Conservation (phyloP, 306 rosid species). For the Acacia crassicarpa region DNA sequence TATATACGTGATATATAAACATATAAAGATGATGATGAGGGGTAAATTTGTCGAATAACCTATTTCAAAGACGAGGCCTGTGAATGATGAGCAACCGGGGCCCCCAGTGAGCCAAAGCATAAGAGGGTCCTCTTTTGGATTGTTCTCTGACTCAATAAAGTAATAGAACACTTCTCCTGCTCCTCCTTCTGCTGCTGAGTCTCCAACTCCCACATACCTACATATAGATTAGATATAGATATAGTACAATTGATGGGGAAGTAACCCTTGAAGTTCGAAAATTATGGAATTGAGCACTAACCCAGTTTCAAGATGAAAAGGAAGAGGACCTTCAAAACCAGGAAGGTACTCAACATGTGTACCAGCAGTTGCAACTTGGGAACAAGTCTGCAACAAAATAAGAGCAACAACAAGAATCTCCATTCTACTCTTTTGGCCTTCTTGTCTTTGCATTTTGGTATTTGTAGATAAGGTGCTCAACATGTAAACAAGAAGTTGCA, state of each 20-base stretch:
- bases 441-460: neutral
- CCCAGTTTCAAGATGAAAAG: neutral
- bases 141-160: neutral
- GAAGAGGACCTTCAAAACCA: neutral
- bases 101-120: constrained; percentile 4
- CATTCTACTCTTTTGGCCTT: neutral
- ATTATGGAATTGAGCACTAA: neutral
- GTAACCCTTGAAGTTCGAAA: neutral
- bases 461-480: no score
- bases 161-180: neutral
- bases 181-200: neutral
- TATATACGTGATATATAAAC: no score
- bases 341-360: neutral
- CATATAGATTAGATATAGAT: neutral
- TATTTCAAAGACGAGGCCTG: neutral
- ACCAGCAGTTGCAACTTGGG: neutral
- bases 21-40: neutral
- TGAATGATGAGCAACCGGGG: neutral
- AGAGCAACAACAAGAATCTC: neutral
- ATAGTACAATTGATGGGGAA: no score
- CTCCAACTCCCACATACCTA: neutral
- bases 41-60: neutral
- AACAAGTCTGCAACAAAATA: neutral
- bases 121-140: neutral
- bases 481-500: no score